Evolutionary conservation across 208 protist species (phyloP).

Genomic region (Porcisia hertigi): DNA sequence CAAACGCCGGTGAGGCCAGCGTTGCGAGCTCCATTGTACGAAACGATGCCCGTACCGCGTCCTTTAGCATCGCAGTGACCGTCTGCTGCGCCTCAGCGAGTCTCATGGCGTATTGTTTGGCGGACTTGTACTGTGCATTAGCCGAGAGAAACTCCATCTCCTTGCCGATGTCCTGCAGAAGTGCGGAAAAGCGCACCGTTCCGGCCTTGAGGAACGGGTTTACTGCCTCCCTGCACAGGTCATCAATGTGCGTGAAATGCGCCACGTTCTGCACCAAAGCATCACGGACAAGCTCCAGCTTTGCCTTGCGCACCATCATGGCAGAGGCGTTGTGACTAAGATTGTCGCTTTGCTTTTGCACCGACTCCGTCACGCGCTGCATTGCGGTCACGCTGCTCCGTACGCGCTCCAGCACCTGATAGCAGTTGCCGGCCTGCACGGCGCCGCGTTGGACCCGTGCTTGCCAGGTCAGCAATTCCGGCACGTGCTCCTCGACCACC

Average conservation of each 20-base stretch:
- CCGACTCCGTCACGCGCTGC: conserved; percentile 63
- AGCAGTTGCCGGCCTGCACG: conserved; percentile 48
- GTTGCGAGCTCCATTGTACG: conserved; percentile 28
- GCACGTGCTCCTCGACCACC: conserved; percentile 49
- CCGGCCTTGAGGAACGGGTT: conserved; percentile 60
- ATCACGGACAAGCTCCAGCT: conserved; percentile 75
- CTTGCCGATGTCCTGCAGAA: conserved; percentile 78
- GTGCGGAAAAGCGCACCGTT: conserved; percentile 59
- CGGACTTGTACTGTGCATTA: conserved; percentile 74
- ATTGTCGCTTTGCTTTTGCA: conserved; percentile 78
- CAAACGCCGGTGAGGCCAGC: conserved; percentile 26
- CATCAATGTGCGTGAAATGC: conserved; percentile 83
- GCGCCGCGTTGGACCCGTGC: conserved; percentile 42
- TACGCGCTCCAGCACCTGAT: conserved; percentile 44
- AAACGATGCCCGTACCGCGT: conserved; percentile 59
- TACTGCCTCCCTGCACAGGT: conserved; percentile 66
- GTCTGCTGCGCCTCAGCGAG: conserved; percentile 66
- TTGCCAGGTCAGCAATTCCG: conserved; percentile 48
- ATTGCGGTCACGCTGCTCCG: conserved; percentile 55
- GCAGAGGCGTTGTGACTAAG: conserved; percentile 76
- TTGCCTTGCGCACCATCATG: conserved; percentile 71
- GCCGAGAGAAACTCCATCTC: conserved; percentile 78
- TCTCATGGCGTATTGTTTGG: conserved; percentile 69
- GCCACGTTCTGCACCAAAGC: conserved; percentile 67
- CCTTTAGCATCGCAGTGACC: conserved; percentile 45